Percentiles rank a stretch among this genome's conserved stretches.
These are phyloP conservation scores for Arctostaphylos glauca DNA, from an alignment of 148 eudicot genomes.

Conservation along the genomic window DNA sequence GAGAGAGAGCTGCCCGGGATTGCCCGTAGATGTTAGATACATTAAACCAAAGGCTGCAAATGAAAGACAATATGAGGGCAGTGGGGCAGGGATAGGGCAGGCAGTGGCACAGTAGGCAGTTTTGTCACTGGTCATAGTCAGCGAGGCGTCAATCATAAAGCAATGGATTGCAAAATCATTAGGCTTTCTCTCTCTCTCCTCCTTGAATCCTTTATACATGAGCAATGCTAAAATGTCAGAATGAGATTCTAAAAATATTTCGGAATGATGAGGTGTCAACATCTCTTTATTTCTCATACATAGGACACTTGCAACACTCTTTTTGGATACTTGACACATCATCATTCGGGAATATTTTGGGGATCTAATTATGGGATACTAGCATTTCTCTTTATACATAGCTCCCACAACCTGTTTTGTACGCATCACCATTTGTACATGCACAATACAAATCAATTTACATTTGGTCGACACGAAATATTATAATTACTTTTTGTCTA, in stretches of 20 bases:
- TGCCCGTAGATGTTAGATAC: neutral
- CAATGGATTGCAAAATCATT: constrained; percentile 87
- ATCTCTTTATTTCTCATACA: no score
- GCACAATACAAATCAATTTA: neutral
- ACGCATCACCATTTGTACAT: neutral
- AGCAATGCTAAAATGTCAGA: no score
- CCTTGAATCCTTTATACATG: neutral
- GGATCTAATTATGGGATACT: no score
- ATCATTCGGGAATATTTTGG: no score
- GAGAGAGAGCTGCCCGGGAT: neutral
- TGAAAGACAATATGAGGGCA: constrained; percentile 16
- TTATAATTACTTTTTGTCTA: no score
- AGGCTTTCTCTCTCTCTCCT: constrained; percentile 22
- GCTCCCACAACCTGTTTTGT: neutral
- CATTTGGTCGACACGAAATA: no score
- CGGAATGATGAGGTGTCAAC: no score
- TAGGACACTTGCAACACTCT: no score
- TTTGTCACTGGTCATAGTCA: constrained; percentile 24
- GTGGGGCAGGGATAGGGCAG: neutral
- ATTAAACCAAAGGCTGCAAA: constrained; percentile 21
- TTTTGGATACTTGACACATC: no score
- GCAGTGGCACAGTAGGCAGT: neutral
- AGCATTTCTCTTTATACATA: no score
- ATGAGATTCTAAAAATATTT: no score
- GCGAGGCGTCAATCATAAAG: constrained; percentile 72